Percentiles rank a stretch among this genome's conserved stretches.
Conservation (phyloP, 2,329 filamentous ascomycete species). For the Sclerotinia spermophila region DNA sequence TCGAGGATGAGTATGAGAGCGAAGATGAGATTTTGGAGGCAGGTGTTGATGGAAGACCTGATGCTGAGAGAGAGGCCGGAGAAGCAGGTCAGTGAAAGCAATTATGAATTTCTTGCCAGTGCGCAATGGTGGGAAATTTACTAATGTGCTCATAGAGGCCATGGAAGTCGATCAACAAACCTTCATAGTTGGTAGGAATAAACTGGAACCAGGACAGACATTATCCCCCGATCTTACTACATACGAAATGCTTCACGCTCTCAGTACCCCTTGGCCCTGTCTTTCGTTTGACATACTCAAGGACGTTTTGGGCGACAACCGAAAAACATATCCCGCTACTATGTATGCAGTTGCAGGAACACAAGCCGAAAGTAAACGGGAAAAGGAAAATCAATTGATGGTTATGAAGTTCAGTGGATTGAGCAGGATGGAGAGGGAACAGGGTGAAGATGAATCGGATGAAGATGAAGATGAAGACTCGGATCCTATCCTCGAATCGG, state of each 20-base stretch:
- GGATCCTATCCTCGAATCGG: conserved; percentile 92
- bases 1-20: conserved; percentile 86
- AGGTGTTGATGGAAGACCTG: conserved; percentile 86
- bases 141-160: conserved; percentile 49
- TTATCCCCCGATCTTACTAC: conserved; percentile 88
- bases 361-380: conserved; percentile 72
- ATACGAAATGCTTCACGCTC: conserved; percentile 94
- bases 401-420: conserved; percentile 94
- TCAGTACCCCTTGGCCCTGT: conserved; percentile 95
- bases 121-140: conserved; percentile 15
- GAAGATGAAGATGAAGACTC: conserved; percentile 69
- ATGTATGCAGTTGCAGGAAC: conserved; percentile 94
- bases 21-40: conserved; percentile 92
- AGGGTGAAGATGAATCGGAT: conserved; percentile 62
- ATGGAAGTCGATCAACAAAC: conserved; percentile 95
- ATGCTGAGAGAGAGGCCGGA: conserved; percentile 87
- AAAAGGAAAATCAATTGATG: conserved; percentile 89
- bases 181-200: conserved; percentile 92
- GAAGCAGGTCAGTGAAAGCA: conserved; percentile 58
- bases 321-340: conserved; percentile 90
- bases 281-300: conserved; percentile 90
- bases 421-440: conserved; percentile 75
- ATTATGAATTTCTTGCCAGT: not conserved
- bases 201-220: conserved; percentile 85
- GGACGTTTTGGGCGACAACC: conserved; percentile 81